Conservation (phyloP, 2,329 filamentous ascomycete genomes). For the Botrytis squamosa region DNA sequence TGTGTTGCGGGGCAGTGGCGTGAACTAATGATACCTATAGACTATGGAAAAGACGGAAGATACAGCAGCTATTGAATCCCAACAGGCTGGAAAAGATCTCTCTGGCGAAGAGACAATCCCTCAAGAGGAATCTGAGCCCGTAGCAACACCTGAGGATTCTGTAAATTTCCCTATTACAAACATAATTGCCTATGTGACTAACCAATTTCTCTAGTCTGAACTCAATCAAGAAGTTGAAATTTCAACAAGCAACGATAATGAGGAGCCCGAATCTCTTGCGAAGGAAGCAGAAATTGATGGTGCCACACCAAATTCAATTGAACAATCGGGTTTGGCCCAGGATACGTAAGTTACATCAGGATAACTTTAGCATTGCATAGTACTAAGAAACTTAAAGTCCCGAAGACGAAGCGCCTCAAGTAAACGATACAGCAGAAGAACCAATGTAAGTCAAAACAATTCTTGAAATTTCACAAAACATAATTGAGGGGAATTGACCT, state of each 20-base stretch:
- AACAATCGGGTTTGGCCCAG: neutral
- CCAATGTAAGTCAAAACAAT: neutral
- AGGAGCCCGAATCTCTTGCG: neutral
- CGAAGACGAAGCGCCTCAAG: neutral
- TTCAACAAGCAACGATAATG: neutral
- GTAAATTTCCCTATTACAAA: neutral
- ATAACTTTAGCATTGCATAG: neutral
- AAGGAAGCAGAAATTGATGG: too few species aligned
- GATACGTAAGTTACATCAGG: neutral
- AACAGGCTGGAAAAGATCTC: neutral
- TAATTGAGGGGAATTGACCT: conserved; percentile 2
- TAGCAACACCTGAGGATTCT: neutral
- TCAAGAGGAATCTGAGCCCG: neutral
- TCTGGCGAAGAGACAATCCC: neutral
- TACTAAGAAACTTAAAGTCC: neutral
- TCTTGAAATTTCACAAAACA: neutral
- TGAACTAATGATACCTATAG: neutral
- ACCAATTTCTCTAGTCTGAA: neutral
- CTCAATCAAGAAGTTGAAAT: neutral
- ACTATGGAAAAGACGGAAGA: neutral
- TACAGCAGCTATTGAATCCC: neutral
- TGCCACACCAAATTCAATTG: fast-evolving
- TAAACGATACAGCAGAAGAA: neutral
- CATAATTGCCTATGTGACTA: neutral
- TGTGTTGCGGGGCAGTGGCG: neutral